Evolutionary conservation across 2,329 filamentous ascomycete genomes (phyloP).

Genomic region (Aspergillus udagawae): DNA sequence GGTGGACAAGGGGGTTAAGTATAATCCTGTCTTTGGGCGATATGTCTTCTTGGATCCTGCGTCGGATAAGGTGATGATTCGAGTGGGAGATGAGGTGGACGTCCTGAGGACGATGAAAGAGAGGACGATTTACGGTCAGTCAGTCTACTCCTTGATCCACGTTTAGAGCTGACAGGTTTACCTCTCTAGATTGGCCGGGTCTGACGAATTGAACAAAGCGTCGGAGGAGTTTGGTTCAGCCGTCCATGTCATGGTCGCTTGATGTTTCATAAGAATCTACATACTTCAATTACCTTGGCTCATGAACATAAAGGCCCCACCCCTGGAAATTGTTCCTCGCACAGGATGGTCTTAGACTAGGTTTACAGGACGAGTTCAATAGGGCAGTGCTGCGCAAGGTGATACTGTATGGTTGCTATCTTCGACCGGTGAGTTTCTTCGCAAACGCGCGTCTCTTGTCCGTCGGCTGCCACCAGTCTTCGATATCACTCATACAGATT

Average conservation of each 20-base stretch:
- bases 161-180: slow-evolving; percentile 5
- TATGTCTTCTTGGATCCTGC: slow-evolving; percentile 59
- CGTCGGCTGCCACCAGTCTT: background rate
- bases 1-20: slow-evolving; percentile 65
- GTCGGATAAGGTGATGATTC: slow-evolving; percentile 38
- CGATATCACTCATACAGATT: background rate
- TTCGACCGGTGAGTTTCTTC: background rate
- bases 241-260: background rate
- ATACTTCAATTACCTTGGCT: too few relatives aligned
- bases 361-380: too few relatives aligned
- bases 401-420: too few relatives aligned
- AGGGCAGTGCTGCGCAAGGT: too few relatives aligned
- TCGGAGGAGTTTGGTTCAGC: background rate
- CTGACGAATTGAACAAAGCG: background rate
- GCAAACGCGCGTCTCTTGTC: background rate
- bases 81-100: slow-evolving; percentile 54
- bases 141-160: background rate
- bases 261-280: too few relatives aligned
- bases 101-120: slow-evolving; percentile 50
- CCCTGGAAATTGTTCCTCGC: too few relatives aligned
- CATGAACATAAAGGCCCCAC: too few relatives aligned
- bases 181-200: slow-evolving; percentile 31
- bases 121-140: slow-evolving; percentile 54
- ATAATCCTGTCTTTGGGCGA: slow-evolving; percentile 67
- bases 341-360: too few relatives aligned